Evolutionary conservation across 768 basidiomycete species (phyloP), one percentile per base, ranked within the genome.

Genomic region (Russula ochroleuca): DNA sequence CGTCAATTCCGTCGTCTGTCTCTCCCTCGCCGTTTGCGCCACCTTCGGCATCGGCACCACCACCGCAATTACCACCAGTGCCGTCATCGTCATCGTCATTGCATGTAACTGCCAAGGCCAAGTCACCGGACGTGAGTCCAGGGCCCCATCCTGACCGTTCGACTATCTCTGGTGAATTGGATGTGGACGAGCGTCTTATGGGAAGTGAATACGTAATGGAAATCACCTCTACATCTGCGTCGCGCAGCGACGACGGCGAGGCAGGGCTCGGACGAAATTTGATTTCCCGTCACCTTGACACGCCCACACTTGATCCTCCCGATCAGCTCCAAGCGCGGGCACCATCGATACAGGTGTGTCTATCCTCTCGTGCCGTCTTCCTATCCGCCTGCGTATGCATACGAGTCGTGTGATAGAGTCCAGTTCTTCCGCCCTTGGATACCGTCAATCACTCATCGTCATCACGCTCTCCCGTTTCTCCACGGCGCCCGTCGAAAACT

Each of bases 1-100:
- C 51, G 25, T 49, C 63, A 8, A 14, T 35, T 1, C 19, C 58
- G 0, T 4, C 59, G 8, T 60, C 59, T 0, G 37, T 65, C 9
- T 55, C 54, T 28, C 54, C 64, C 13, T 65, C 64, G 0, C 64
- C 64, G 11, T 65, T 65, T 50, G 59, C 64, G 0, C 59, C 59
- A 14, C 59, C 40, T 6, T 47, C n/a, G 2, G 6, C 54, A 11
- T 19, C 43, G 0, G 47, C 1, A 21, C 21, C 57, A 35, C 6
- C 15, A 11, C 37, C 31, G 2, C 51, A 35, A 21, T 33, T 48
- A 5, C 14, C 25, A 3, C 38, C 3, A 15, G n/a, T n/a, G n/a
- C n/a, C n/a, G n/a, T n/a, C 55, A 10, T 56, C 25, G 6, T 43
- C 25, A 19, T 37, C 51, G 3, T 15, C 51, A 6, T 6, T 37